These are phyloP conservation scores for Moniliophthora roreri DNA, from an alignment of 1,284 basidiomycete species.

Conservation along the genomic window DNA sequence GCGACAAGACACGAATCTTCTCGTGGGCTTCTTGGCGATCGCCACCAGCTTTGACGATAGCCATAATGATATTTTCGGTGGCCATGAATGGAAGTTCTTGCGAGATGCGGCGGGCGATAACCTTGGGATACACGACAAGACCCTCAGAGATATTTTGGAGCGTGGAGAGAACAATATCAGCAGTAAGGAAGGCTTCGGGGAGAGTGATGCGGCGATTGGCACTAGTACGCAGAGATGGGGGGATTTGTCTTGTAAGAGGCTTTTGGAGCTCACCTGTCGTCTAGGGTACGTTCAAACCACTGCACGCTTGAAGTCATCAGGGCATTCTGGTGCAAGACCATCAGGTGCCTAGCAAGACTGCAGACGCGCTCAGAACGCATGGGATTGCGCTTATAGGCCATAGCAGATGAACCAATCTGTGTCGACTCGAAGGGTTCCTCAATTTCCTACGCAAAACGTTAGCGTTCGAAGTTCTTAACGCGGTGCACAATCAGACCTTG, in stretches of 20 bases:
- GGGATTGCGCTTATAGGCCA: conserved; percentile 99
- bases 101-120: conserved; percentile 88
- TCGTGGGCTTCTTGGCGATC: conserved; percentile 98
- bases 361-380: conserved; percentile 99
- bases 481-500: conserved; percentile 53
- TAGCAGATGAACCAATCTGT: conserved; percentile 97
- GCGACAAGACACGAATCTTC: conserved; percentile 93
- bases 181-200: conserved; percentile 96
- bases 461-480: not conserved
- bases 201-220: conserved; percentile 96
- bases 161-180: conserved; percentile 94
- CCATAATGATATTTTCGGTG: conserved; percentile 99
- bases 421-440: conserved; percentile 99
- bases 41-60: conserved; percentile 92
- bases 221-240: conserved; percentile 38
- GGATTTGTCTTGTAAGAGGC: conserved; percentile 3
- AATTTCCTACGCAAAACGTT: conserved; percentile 63
- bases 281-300: conserved; percentile 96
- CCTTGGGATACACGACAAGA: conserved; percentile 95
- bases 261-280: conserved; percentile 67
- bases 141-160: conserved; percentile 98
- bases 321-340: conserved; percentile 92
- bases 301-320: conserved; percentile 91
- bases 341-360: conserved; percentile 89
- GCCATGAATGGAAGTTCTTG: conserved; percentile 99